Evolutionary conservation across 2,329 filamentous ascomycete species (phyloP).

Genomic region (Beauveria varroae): DNA sequence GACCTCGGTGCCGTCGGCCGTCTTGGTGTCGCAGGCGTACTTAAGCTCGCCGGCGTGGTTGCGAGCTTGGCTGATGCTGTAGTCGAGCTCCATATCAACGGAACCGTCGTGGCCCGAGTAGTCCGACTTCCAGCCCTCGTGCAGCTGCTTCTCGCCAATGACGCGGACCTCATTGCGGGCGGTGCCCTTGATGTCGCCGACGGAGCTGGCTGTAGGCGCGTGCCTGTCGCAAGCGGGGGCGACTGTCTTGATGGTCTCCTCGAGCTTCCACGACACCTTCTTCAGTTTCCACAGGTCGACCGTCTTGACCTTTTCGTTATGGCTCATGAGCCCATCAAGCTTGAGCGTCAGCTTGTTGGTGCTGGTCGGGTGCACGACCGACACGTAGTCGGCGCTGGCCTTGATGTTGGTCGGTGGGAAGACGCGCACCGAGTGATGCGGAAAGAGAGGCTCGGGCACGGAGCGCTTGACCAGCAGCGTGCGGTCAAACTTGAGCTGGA

Average conservation of each 20-base stretch:
- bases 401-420: slow-evolving; percentile 96
- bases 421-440: slow-evolving; percentile 85
- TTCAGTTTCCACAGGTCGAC: slow-evolving; percentile 79
- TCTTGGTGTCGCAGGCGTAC: slow-evolving; percentile 71
- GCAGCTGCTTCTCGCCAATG: slow-evolving; percentile 74
- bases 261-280: slow-evolving; percentile 87
- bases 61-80: slow-evolving; percentile 31
- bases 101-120: slow-evolving; percentile 46
- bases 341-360: slow-evolving; percentile 72
- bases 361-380: slow-evolving; percentile 79
- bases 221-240: slow-evolving; percentile 78
- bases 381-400: slow-evolving; percentile 71
- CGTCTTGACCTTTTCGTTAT: slow-evolving; percentile 60
- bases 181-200: slow-evolving; percentile 53
- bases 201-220: slow-evolving; percentile 40
- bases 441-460: slow-evolving; percentile 62
- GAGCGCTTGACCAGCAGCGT: slow-evolving; percentile 71
- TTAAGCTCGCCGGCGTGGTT: slow-evolving; percentile 42
- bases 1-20: slow-evolving; percentile 67
- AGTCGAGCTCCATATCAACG: slow-evolving; percentile 71
- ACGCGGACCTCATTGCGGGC: slow-evolving; percentile 67
- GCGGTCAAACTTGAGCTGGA: slow-evolving; percentile 54
- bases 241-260: slow-evolving; percentile 74
- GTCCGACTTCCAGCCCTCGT: slow-evolving; percentile 81
- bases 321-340: slow-evolving; percentile 75